A percentile compares a stretch with the other conserved stretches of the same genome.
These are phyloP conservation scores for Pyronema domesticum DNA, from an alignment of 495 filamentous ascomycete genomes.

Conservation along the genomic window DNA sequence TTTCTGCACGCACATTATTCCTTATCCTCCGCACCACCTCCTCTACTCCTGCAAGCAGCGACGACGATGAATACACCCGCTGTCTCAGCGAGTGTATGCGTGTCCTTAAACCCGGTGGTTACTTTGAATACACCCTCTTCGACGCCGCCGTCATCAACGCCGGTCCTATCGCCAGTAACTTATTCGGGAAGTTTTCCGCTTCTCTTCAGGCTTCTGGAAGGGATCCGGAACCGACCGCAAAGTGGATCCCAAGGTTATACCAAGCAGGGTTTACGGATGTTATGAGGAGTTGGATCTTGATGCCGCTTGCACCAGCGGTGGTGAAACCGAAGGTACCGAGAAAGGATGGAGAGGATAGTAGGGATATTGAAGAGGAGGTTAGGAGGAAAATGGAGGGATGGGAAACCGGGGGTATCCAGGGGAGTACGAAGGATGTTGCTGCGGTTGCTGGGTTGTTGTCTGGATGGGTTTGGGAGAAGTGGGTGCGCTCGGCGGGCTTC, in stretches of 20 bases:
- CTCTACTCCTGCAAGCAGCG: conserved; percentile 3
- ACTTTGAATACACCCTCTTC: conserved; percentile 73
- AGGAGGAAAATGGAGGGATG: conserved; percentile 15
- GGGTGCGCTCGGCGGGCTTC: conserved; percentile 52
- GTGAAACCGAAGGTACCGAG: conserved; percentile 37
- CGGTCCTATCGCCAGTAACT: conserved; percentile 56
- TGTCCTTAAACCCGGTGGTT: conserved; percentile 79
- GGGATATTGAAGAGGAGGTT: conserved; percentile 25
- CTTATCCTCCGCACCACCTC: conserved; percentile 38
- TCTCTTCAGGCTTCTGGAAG: conserved; percentile 73
- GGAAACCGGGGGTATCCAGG: conserved; percentile 37
- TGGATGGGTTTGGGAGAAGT: conserved; percentile 89
- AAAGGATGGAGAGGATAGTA: conserved; percentile 21
- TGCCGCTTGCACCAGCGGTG: conserved; percentile 55
- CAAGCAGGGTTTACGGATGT: conserved; percentile 56
- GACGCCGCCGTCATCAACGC: conserved; percentile 78
- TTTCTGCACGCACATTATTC: conserved; percentile 80
- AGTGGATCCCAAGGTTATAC: conserved; percentile 56
- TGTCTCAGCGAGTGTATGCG: conserved; percentile 74
- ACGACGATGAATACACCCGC: conserved; percentile 73
- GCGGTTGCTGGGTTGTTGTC: conserved; percentile 66
- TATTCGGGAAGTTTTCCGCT: conserved; percentile 76
- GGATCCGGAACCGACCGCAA: conserved; percentile 64
- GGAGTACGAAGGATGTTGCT: conserved; percentile 55
- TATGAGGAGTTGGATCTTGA: conserved; percentile 74